Conservation (phyloP, 306 rosid species). For the Lablab purpureus region DNA sequence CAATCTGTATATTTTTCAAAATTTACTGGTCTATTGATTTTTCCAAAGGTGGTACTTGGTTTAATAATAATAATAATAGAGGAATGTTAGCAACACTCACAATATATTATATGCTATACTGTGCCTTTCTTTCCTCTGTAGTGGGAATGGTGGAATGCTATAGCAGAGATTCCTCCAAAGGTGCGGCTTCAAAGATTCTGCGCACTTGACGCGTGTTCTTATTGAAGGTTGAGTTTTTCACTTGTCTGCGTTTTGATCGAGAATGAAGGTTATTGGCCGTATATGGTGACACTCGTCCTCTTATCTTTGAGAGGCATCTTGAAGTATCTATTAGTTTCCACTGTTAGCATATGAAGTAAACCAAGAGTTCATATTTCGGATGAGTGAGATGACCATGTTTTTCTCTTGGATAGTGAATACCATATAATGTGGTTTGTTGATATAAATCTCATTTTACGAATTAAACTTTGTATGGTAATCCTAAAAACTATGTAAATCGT, state of each 20-base stretch:
- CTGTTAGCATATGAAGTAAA: slow-evolving; percentile 20
- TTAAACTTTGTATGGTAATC: not conserved
- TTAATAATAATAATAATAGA: not conserved
- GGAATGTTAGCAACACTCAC: not conserved
- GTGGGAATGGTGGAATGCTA: not conserved
- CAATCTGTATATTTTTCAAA: not conserved
- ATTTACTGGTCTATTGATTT: slow-evolving; percentile 7
- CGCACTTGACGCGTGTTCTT: not conserved
- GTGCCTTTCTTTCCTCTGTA: slow-evolving; percentile 5
- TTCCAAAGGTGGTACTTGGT: slow-evolving; percentile 4
- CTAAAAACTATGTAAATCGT: not conserved
- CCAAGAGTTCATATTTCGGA: not conserved
- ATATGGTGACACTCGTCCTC: slow-evolving; percentile 12
- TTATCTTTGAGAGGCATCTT: not conserved
- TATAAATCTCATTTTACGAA: slow-evolving; percentile 4
- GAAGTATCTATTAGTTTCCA: slow-evolving; percentile 23
- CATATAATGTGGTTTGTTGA: not conserved
- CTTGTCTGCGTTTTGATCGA: slow-evolving; percentile 28
- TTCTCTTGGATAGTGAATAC: not conserved
- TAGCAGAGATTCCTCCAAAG: slow-evolving; percentile 3
- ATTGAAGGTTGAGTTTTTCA: slow-evolving; percentile 1
- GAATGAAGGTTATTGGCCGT: not conserved
- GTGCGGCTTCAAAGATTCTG: slow-evolving; percentile 7
- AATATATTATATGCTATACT: not conserved
- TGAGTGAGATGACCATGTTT: slow-evolving; percentile 14